These are phyloP conservation scores for Trichophyton benhamiae DNA, from an alignment of 2,329 filamentous ascomycete species.

Conservation along the genomic window DNA sequence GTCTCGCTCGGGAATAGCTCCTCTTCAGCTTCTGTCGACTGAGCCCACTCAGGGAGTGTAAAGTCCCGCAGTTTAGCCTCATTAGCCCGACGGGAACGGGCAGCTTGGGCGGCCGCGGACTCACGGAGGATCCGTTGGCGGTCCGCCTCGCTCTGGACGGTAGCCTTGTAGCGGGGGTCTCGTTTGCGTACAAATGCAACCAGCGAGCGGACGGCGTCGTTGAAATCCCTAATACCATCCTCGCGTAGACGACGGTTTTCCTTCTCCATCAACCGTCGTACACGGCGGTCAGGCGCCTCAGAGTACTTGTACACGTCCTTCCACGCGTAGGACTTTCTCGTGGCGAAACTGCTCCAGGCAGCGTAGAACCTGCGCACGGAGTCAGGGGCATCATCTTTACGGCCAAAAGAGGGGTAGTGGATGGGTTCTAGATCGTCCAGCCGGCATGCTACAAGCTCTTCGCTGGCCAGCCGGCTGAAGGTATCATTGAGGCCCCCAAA, in stretches of 20 bases:
- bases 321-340: constrained; percentile 79
- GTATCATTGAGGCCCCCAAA: constrained; percentile 65
- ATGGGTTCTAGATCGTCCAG: constrained; percentile 50
- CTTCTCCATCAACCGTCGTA: constrained; percentile 82
- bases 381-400: constrained; percentile 56
- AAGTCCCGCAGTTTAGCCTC: constrained; percentile 56
- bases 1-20: constrained; percentile 33
- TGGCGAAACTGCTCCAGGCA: constrained; percentile 69
- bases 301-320: constrained; percentile 71
- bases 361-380: constrained; percentile 71
- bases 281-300: constrained; percentile 74
- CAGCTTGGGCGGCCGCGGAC: constrained; percentile 71
- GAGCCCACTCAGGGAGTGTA: constrained; percentile 64
- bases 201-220: constrained; percentile 76
- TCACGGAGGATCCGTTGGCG: constrained; percentile 66
- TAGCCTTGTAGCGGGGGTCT: constrained; percentile 71
- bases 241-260: constrained; percentile 80
- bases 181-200: constrained; percentile 83
- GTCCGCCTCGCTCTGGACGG: constrained; percentile 65
- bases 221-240: constrained; percentile 74
- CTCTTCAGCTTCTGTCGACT: constrained; percentile 42
- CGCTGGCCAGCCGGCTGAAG: constrained; percentile 67
- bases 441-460: constrained; percentile 64
- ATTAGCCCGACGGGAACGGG: constrained; percentile 68
- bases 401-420: constrained; percentile 74